Percentiles rank a stretch among this genome's conserved stretches.
phyloP scores from a whole-genome alignment of 805 yeast genomes.

The Myxozyma neotropica region DNA sequence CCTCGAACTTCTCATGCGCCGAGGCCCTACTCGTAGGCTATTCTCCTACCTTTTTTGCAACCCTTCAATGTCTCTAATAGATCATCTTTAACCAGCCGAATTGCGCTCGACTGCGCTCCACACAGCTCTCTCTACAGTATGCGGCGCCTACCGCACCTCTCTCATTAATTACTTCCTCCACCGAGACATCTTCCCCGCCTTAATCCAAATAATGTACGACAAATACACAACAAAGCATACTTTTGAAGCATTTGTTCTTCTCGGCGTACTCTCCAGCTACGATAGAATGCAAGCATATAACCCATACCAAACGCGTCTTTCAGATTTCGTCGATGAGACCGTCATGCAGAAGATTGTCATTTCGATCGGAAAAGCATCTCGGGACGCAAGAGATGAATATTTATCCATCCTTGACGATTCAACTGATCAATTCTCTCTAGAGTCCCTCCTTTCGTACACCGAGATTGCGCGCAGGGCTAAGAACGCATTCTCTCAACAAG shows the following conservation, averaged over 20 bases:
- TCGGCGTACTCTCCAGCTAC: slow-evolving; percentile 46
- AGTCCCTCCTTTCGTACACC: slow-evolving; percentile 20
- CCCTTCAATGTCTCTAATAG: not conserved
- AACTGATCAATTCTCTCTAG: slow-evolving; percentile 22
- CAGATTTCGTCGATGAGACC: slow-evolving; percentile 46
- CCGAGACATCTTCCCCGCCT: slow-evolving; percentile 45
- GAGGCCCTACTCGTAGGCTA: slow-evolving; percentile 22
- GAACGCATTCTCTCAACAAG: slow-evolving; percentile 23
- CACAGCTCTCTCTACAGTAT: slow-evolving; percentile 39
- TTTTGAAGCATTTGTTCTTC: slow-evolving; percentile 43
- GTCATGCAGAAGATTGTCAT: slow-evolving; percentile 41
- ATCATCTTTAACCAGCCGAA: slow-evolving; percentile 1
- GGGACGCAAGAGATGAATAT: slow-evolving; percentile 20
- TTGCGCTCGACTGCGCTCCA: slow-evolving; percentile 39
- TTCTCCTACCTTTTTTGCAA: not conserved
- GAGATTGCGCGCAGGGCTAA: slow-evolving; percentile 25
- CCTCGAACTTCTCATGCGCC: slow-evolving; percentile 37
- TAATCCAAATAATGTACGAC: slow-evolving; percentile 41
- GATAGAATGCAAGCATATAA: slow-evolving; percentile 44
- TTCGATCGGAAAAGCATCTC: slow-evolving; percentile 21
- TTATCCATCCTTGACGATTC: slow-evolving; percentile 24
- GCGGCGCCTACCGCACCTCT: slow-evolving; percentile 41
- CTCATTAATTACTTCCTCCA: slow-evolving; percentile 42
- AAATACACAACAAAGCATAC: slow-evolving; percentile 36
- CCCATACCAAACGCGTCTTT: slow-evolving; percentile 44